Conservation (phyloP, 768 basidiomycete species). For the Lactarius indigo region DNA sequence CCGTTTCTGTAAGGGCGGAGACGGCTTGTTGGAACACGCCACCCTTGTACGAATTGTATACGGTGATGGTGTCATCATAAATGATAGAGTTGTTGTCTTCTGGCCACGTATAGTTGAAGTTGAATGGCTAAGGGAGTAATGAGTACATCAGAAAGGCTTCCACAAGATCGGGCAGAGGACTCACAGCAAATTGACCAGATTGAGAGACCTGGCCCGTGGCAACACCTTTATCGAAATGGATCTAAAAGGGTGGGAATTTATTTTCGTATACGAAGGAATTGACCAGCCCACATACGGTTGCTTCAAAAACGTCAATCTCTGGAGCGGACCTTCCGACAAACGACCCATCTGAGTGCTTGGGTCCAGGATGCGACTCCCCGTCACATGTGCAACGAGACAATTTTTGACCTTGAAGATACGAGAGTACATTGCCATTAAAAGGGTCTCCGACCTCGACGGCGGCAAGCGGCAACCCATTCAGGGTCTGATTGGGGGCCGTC, state of each 20-base stretch:
- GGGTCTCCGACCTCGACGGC: constrained; percentile 62
- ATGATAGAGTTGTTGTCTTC: background rate
- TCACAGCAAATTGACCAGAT: constrained; percentile 25
- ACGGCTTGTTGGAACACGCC: constrained; percentile 82
- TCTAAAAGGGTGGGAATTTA: background rate
- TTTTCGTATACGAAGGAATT: background rate
- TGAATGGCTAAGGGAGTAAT: constrained; percentile 19
- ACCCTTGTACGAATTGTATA: constrained; percentile 61
- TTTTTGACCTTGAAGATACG: constrained; percentile 80
- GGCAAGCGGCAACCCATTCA: constrained; percentile 57
- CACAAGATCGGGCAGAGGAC: background rate
- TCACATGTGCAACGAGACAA: constrained; percentile 34
- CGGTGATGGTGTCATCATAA: background rate
- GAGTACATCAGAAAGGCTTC: background rate
- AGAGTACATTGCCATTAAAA: constrained; percentile 51
- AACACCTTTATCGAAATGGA: background rate
- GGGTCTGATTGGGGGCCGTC: constrained; percentile 80
- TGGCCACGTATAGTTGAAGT: constrained; percentile 19
- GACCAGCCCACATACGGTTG: constrained; percentile 31
- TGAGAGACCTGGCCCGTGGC: constrained; percentile 20
- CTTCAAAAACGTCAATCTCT: constrained; percentile 71
- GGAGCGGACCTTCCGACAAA: constrained; percentile 65
- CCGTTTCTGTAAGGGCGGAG: constrained; percentile 60
- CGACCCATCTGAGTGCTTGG: constrained; percentile 48
- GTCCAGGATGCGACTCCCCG: constrained; percentile 49